Base-by-base conservation (phyloP, 306 rosid species). In the Vachellia collinsii region DNA sequence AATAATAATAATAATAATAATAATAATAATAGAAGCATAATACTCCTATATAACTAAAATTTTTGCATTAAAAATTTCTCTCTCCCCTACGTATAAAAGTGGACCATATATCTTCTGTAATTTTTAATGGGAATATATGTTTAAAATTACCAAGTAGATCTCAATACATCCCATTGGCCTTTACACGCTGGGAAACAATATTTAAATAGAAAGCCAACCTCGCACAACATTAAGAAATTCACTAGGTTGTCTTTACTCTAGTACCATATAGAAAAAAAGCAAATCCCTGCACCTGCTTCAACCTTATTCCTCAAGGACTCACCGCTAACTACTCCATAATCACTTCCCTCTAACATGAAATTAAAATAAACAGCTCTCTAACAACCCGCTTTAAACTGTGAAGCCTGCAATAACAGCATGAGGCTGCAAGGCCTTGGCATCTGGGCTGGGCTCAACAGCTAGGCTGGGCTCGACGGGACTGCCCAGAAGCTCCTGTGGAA, bases 401-500 rank as follows among this genome's bases (percentile, higher is more conserved):
- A 80, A 92, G 19, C 90, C 87, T 8, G 79, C 42, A 43, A 90
- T 50, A 46, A 73, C 69, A 59, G 91, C 94, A 72, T 83, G 83
- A 13, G 90, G 83, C 19, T 84, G 77, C 80, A 87, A 80, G 39
- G 88, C 90, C 80, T 85, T 88, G 8, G 89, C 90, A 53, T 59
- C 81, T 2, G 86, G 89, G 88, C 59, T 82, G 69, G 92, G 89
- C 82, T 89, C 92, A 36, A 85, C 86, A 11, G 17, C 8, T 39
- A 83, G 87, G 80, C 61, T 67, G 12, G 94, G 94, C 76, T 85
- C 79, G 3, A 86, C 86, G 11, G 85, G 74, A 83, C 82, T 43
- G 5, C 50, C 84, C 1, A 87, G 74, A 47, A 88, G 86, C 77
- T 87, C 94, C 1, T 70, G 75, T 0, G 94, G 94, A 83, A 90